These are phyloP conservation scores for Colletotrichum spinosum DNA, from an alignment of 2,329 filamentous ascomycete species.

Conservation along the genomic window DNA sequence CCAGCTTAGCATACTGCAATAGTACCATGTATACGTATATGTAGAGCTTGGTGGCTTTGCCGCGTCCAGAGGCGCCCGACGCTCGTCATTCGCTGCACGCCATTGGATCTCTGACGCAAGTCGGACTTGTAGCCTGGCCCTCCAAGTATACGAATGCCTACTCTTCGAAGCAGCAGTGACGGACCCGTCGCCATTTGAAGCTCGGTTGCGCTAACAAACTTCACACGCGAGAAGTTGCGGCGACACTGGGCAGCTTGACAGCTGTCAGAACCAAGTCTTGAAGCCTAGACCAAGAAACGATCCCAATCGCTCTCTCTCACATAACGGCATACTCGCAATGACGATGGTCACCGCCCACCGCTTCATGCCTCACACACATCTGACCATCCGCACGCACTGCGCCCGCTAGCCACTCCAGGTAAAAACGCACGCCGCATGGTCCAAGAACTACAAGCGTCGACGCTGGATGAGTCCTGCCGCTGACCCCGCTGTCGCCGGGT, in stretches of 20 bases:
- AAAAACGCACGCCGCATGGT: background rate
- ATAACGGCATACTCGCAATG: background rate
- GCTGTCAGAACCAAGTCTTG: conserved; percentile 22
- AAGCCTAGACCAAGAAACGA: conserved; percentile 3
- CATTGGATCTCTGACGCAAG: too few relatives aligned
- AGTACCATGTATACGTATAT: too few relatives aligned
- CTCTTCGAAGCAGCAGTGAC: too few relatives aligned
- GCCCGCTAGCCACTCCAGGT: background rate
- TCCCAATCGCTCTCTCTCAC: background rate
- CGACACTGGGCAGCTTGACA: conserved; percentile 25
- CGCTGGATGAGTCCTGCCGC: background rate
- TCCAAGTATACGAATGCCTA: too few relatives aligned
- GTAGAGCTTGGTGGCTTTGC: too few relatives aligned
- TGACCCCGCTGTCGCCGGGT: background rate
- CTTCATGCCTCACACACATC: conserved; percentile 1
- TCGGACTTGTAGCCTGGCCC: too few relatives aligned
- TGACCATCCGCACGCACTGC: background rate
- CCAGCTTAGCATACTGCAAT: too few relatives aligned
- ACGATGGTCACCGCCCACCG: background rate
- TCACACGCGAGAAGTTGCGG: background rate
- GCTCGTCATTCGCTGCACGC: too few relatives aligned
- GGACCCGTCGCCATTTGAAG: too few relatives aligned
- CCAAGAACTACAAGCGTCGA: background rate
- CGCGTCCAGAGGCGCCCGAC: too few relatives aligned
- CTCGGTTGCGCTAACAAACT: too few relatives aligned